These are phyloP conservation scores for Tolypocladium ovalisporum DNA, from an alignment of 2,329 filamentous ascomycete species.

Conservation along the genomic window DNA sequence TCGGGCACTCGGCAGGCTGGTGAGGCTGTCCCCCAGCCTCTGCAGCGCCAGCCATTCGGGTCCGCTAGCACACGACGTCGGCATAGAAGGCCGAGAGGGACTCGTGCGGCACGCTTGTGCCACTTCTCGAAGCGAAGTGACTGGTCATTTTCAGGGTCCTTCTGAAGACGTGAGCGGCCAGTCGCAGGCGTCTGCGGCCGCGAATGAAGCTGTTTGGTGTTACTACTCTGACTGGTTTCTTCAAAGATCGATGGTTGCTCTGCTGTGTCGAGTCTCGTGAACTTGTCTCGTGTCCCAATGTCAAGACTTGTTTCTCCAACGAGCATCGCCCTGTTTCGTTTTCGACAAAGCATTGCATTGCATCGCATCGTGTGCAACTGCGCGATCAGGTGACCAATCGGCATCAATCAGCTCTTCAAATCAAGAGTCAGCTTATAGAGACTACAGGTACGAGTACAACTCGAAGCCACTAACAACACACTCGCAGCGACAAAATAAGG, in stretches of 20 bases:
- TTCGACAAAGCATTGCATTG: too few relatives aligned
- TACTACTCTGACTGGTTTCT: too few relatives aligned
- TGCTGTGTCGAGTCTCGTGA: too few relatives aligned
- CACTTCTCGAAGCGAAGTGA: background rate
- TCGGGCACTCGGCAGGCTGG: background rate
- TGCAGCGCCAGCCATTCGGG: background rate
- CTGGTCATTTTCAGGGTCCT: background rate
- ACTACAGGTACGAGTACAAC: background rate
- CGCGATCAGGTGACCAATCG: background rate
- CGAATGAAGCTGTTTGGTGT: too few relatives aligned
- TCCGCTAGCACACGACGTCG: background rate
- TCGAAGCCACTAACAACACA: background rate
- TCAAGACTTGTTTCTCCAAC: too few relatives aligned
- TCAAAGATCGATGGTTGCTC: too few relatives aligned
- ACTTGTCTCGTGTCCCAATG: too few relatives aligned
- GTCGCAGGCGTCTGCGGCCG: background rate
- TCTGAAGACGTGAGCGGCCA: background rate
- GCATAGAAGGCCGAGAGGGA: background rate
- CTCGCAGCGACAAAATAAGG: background rate
- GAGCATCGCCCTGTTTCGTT: too few relatives aligned
- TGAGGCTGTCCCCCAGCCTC: background rate
- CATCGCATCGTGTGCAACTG: background rate
- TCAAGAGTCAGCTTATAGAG: too few relatives aligned
- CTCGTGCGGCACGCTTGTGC: background rate
- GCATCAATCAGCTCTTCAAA: background rate